These are phyloP conservation scores for Seiridium cupressi DNA, from an alignment of 2,329 filamentous ascomycete species.

Conservation along the genomic window DNA sequence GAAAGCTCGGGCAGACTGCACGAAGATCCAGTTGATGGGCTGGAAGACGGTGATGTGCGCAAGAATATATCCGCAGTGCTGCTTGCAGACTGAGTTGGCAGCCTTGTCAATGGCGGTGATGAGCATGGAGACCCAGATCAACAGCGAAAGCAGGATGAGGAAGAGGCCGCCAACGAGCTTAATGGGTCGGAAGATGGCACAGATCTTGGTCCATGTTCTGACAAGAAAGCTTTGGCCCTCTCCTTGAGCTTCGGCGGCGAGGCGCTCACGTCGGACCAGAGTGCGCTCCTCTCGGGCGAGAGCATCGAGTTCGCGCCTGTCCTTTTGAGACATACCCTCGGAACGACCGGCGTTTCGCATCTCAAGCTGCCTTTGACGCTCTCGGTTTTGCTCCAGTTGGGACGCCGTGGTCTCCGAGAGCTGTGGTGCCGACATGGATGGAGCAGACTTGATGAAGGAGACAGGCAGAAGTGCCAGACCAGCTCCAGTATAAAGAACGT, in stretches of 20 bases:
- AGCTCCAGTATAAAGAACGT: slow-evolving; percentile 83
- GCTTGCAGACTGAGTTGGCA: slow-evolving; percentile 89
- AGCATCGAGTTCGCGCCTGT: slow-evolving; percentile 83
- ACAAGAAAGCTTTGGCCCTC: slow-evolving; percentile 75
- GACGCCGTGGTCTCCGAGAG: slow-evolving; percentile 74
- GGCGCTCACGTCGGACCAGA: slow-evolving; percentile 80
- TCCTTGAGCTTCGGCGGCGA: slow-evolving; percentile 79
- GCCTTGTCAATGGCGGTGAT: slow-evolving; percentile 96
- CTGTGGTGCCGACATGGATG: slow-evolving; percentile 78
- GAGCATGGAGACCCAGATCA: slow-evolving; percentile 89
- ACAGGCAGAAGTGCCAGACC: slow-evolving; percentile 88
- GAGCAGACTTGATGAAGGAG: slow-evolving; percentile 87
- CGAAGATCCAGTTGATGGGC: slow-evolving; percentile 86
- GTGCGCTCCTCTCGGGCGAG: slow-evolving; percentile 90
- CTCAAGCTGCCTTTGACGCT: slow-evolving; percentile 89
- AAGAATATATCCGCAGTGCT: slow-evolving; percentile 87
- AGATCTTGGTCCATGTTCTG: slow-evolving; percentile 74
- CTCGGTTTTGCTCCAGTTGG: slow-evolving; percentile 82
- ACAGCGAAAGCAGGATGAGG: slow-evolving; percentile 68
- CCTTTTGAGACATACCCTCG: slow-evolving; percentile 76
- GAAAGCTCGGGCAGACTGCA: slow-evolving; percentile 78
- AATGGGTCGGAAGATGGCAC: slow-evolving; percentile 80
- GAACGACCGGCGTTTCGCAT: slow-evolving; percentile 75
- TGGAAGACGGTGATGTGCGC: slow-evolving; percentile 89
- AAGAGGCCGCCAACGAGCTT: slow-evolving; percentile 84